Percentiles rank a stretch among this genome's conserved stretches.
Conservation (phyloP, 2,329 filamentous ascomycete genomes). For the Bimuria novae-zelandiae region DNA sequence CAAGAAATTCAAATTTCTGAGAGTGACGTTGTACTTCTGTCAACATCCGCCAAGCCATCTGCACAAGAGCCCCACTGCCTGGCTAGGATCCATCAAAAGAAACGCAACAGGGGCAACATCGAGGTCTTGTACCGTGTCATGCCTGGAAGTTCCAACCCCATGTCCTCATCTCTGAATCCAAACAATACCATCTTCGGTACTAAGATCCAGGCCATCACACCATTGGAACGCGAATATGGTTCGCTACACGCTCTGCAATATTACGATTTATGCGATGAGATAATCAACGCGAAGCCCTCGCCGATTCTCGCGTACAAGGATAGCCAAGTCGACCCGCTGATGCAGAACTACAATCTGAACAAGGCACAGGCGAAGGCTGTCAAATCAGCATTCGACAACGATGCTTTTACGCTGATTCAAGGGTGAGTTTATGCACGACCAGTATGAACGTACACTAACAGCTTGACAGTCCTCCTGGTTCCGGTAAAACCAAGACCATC, state of each 20-base stretch:
- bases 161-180: constrained; percentile 69
- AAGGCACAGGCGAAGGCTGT: constrained; percentile 88
- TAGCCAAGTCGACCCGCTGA: constrained; percentile 69
- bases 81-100: constrained; percentile 79
- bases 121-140: constrained; percentile 88
- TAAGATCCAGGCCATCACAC: constrained; percentile 91
- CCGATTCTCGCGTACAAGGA: constrained; percentile 82
- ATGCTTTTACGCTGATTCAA: constrained; percentile 95
- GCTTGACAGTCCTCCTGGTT: constrained; percentile 75
- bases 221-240: constrained; percentile 93
- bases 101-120: constrained; percentile 76
- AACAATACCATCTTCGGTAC: constrained; percentile 72
- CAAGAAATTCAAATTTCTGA: constrained; percentile 76
- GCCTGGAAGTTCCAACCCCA: constrained; percentile 64
- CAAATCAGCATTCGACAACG: constrained; percentile 89
- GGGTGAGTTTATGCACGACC: constrained; percentile 58
- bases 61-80: constrained; percentile 76
- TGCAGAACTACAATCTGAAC: constrained; percentile 82
- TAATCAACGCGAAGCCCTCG: constrained; percentile 86
- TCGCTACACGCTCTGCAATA: constrained; percentile 89
- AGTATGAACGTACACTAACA: constrained; percentile 21
- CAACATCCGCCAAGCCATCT: constrained; percentile 73
- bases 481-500: constrained; percentile 98
- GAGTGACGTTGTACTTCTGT: constrained; percentile 88
- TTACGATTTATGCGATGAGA: constrained; percentile 94